phyloP scores from a whole-genome alignment of 2,329 filamentous ascomycete genomes.

The Fusarium euwallaceae region DNA sequence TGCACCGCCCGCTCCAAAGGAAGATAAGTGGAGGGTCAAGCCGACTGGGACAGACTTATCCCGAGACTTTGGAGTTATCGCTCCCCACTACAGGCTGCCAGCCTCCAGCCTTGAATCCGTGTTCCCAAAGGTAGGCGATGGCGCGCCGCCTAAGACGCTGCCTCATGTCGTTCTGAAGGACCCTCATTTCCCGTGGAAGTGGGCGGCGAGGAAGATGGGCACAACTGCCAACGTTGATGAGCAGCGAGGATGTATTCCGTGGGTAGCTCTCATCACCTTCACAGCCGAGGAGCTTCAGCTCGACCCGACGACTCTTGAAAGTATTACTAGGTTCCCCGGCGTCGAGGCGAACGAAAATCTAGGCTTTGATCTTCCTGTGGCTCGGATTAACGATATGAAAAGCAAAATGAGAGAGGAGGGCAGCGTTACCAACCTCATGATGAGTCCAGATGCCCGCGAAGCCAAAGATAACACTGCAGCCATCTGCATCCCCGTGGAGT shows the following conservation, averaged over 20 bases:
- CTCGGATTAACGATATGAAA: not conserved
- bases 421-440: not conserved
- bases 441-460: not conserved
- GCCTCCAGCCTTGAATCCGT: not conserved
- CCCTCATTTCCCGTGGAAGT: conserved; percentile 57
- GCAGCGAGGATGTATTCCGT: conserved; percentile 49
- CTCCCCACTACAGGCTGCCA: not conserved
- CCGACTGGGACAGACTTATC: not conserved
- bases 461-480: too few relatives aligned
- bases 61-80: not conserved
- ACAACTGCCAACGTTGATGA: not conserved
- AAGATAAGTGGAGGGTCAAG: not conserved
- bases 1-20: not conserved
- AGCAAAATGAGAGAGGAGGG: not conserved
- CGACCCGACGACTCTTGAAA: not conserved
- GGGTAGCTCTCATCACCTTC: conserved; percentile 53
- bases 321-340: not conserved
- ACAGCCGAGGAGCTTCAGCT: conserved; percentile 50
- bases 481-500: not conserved
- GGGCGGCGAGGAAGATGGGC: conserved; percentile 14
- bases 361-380: not conserved
- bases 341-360: not conserved
- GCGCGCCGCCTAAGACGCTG: conserved; percentile 48
- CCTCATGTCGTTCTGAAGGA: conserved; percentile 60
- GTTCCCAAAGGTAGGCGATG: conserved; percentile 51